These are phyloP conservation scores for Suillus tomentosus DNA, from an alignment of 768 basidiomycete genomes.

Conservation along the genomic window DNA sequence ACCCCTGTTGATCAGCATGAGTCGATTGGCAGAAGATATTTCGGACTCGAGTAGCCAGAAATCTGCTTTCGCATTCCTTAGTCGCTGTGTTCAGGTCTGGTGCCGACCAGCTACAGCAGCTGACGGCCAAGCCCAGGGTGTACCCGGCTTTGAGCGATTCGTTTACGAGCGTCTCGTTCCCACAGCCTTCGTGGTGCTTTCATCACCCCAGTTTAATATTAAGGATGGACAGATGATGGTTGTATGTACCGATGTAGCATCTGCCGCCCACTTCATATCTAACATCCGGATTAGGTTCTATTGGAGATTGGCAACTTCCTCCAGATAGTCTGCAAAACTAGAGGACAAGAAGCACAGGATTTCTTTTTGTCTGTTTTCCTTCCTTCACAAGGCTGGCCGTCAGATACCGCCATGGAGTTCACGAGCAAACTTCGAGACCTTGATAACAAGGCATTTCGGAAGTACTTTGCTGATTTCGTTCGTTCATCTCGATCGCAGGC, in stretches of 20 bases:
- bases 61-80: constrained; percentile 78
- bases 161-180: constrained; percentile 87
- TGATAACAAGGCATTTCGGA: constrained; percentile 76
- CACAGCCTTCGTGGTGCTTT: constrained; percentile 78
- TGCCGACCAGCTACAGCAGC: constrained; percentile 49
- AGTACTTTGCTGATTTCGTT: constrained; percentile 86
- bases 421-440: constrained; percentile 71
- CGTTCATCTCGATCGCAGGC: constrained; percentile 61
- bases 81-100: constrained; percentile 67
- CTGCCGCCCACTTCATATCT: background rate
- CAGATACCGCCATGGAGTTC: constrained; percentile 75
- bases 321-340: constrained; percentile 72
- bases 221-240: constrained; percentile 86
- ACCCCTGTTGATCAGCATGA: constrained; percentile 71
- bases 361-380: constrained; percentile 81
- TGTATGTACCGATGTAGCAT: constrained; percentile 40
- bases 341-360: constrained; percentile 81
- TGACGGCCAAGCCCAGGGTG: constrained; percentile 37
- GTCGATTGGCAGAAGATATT: constrained; percentile 70
- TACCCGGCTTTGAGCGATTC: constrained; percentile 92
- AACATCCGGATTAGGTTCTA: constrained; percentile 58
- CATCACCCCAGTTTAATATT: constrained; percentile 77
- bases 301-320: constrained; percentile 88
- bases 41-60: constrained; percentile 79
- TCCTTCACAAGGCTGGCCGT: constrained; percentile 87